Conservation (phyloP, 2,329 filamentous ascomycete species). For the Triangularia verruculosa region DNA sequence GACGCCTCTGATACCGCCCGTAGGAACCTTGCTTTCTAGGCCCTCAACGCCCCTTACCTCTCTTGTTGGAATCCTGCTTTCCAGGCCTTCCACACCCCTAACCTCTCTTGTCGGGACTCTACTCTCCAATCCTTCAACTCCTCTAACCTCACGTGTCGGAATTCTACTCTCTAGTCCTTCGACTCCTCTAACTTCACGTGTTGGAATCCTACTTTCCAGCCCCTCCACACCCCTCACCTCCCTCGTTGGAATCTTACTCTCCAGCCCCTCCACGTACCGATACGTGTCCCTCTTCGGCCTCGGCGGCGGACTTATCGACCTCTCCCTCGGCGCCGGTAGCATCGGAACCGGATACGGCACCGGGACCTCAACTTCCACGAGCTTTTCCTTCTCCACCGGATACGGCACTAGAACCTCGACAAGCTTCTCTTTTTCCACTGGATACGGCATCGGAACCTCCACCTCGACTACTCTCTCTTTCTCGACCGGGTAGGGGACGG, state of each 20-base stretch:
- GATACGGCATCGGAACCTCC: conserved; percentile 31
- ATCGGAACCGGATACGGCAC: conserved; percentile 4
- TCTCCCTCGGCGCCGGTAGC: not conserved
- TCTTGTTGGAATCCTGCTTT: not conserved
- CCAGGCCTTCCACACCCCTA: not conserved
- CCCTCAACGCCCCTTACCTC: not conserved
- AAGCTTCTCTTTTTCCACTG: not conserved
- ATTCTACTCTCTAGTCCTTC: not conserved
- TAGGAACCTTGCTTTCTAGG: not conserved
- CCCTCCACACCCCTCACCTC: not conserved
- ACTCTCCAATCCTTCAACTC: not conserved
- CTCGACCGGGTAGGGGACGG: conserved; percentile 42
- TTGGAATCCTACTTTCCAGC: not conserved
- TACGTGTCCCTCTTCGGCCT: conserved; percentile 35
- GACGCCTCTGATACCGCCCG: not conserved
- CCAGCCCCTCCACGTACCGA: conserved; percentile 51
- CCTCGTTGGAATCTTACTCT: not conserved
- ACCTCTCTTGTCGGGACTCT: not conserved
- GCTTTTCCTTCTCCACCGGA: conserved; percentile 47
- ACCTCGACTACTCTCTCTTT: conserved; percentile 47
- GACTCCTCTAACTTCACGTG: not conserved
- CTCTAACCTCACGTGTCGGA: not conserved
- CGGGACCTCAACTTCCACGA: conserved; percentile 41
- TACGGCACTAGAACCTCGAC: conserved; percentile 33
- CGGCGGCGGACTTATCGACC: conserved; percentile 28